These are phyloP conservation scores for Paxillus ammoniavirescens DNA, from an alignment of 768 basidiomycete genomes.

Conservation along the genomic window DNA sequence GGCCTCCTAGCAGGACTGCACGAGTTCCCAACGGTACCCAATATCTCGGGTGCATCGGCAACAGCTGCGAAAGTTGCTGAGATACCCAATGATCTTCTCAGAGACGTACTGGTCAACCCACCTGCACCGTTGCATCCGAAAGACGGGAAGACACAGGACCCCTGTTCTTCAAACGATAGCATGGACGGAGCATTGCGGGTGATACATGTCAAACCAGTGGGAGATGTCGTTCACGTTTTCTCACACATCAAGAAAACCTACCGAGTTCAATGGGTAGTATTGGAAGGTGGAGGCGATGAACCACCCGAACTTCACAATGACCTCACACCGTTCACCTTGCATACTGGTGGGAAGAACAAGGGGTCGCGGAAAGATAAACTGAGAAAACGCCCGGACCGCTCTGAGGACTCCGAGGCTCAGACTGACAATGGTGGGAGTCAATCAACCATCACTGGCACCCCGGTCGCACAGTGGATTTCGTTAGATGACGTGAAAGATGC, in stretches of 20 bases:
- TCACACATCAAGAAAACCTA: conserved; percentile 91
- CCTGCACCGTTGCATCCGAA: conserved; percentile 18
- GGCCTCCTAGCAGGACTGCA: conserved; percentile 88
- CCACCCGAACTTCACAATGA: conserved; percentile 35
- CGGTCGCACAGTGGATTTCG: conserved; percentile 48
- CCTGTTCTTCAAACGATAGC: not conserved
- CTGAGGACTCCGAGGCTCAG: conserved; percentile 14
- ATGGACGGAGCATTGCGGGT: conserved; percentile 30
- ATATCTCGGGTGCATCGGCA: conserved; percentile 45
- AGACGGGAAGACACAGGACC: not conserved
- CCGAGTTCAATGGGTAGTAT: conserved; percentile 65
- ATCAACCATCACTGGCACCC: not conserved
- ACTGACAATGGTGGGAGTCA: not conserved
- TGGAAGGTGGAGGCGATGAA: conserved; percentile 53
- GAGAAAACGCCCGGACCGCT: conserved; percentile 8
- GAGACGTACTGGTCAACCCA: conserved; percentile 36
- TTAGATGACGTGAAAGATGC: conserved; percentile 52
- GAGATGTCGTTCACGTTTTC: conserved; percentile 79
- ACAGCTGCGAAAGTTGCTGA: conserved; percentile 32
- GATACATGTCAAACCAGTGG: conserved; percentile 47
- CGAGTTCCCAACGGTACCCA: conserved; percentile 75
- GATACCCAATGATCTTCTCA: conserved; percentile 37
- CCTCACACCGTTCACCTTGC: conserved; percentile 1
- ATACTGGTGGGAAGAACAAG: conserved; percentile 9
- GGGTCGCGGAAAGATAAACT: conserved; percentile 7